Conservation (phyloP, 495 filamentous ascomycete species). For the Podospora comata region DNA sequence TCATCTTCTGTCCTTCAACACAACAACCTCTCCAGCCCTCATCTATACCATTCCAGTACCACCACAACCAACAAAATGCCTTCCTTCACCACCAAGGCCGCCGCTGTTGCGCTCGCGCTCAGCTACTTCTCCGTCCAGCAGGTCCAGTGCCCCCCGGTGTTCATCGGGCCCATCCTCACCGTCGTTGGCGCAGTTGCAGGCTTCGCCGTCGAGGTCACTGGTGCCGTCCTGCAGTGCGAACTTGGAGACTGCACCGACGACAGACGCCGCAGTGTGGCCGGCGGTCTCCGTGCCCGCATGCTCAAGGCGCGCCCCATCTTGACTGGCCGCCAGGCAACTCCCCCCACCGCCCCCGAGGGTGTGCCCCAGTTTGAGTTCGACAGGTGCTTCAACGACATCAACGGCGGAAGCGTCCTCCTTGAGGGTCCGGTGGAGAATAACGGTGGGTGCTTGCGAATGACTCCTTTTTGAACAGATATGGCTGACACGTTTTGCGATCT, state of each 20-base stretch:
- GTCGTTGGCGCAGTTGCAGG: not conserved
- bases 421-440: not conserved
- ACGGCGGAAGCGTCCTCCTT: not conserved
- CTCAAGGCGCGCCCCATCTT: not conserved
- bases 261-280: not conserved
- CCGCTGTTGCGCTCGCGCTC: not conserved
- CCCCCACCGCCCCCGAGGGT: not conserved
- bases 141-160: conserved; percentile 4
- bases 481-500: not conserved
- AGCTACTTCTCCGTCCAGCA: not conserved
- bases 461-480: not conserved
- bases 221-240: not conserved
- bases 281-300: not conserved
- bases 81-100: not conserved
- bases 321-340: not conserved
- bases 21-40: not conserved
- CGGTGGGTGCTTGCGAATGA: not conserved
- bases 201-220: not conserved
- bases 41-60: not conserved
- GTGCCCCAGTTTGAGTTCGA: conserved; percentile 1
- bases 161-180: not conserved
- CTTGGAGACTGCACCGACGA: not conserved
- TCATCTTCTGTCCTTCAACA: not conserved
- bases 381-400: conserved; percentile 2
- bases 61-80: conserved; percentile 4